Conservation (phyloP, 306 rosid genomes). For the Cicer judaicum region DNA sequence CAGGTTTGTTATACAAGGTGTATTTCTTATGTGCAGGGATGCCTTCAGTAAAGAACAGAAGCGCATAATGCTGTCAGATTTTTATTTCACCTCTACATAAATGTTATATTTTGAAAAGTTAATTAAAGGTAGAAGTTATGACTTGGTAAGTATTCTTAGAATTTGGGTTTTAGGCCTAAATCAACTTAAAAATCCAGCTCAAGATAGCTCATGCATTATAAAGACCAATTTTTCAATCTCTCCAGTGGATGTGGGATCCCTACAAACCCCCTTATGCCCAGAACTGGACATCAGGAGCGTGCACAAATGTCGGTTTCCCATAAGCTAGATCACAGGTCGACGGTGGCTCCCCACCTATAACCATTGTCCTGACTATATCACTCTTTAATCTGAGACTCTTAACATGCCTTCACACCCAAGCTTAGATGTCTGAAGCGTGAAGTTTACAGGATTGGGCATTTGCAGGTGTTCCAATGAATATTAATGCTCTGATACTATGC, state of each 20-base stretch:
- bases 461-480: no score
- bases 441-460: no score
- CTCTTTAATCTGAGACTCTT: no score
- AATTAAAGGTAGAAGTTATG: not conserved
- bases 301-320: not conserved
- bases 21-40: constrained; percentile 40
- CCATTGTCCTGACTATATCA: not conserved
- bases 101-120: constrained; percentile 16
- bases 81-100: constrained; percentile 12
- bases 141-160: not conserved
- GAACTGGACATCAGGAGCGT: no score
- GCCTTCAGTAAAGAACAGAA: constrained; percentile 25
- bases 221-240: not conserved
- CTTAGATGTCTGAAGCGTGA: no score
- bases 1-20: constrained; percentile 63
- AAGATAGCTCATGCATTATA: not conserved
- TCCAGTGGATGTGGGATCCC: not conserved
- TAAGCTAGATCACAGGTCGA: not conserved
- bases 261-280: not conserved
- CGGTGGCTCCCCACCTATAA: not conserved
- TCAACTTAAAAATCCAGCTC: not conserved
- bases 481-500: no score
- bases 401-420: no score
- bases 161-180: not conserved
- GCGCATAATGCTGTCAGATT: constrained; percentile 4